These are phyloP conservation scores for Phragmites australis DNA, from an alignment of 176 grass and related monocot species.

Conservation along the genomic window DNA sequence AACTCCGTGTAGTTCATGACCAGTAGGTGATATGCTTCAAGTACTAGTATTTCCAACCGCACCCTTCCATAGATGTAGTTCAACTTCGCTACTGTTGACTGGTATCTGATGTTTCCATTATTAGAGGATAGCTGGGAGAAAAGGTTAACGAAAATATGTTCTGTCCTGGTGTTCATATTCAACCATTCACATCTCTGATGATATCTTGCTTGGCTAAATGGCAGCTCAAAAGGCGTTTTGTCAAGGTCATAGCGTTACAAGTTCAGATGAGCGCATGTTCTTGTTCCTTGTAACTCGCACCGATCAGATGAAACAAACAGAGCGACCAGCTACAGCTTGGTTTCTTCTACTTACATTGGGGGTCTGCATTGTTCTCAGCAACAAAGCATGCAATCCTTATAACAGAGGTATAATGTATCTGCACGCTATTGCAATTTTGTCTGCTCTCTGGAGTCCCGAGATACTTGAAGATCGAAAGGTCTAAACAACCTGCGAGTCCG, in stretches of 20 bases:
- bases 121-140: background rate
- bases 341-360: background rate
- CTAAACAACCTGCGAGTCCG: background rate
- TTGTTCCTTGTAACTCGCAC: background rate
- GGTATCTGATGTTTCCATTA: background rate
- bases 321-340: background rate
- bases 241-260: conserved; percentile 59
- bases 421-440: background rate
- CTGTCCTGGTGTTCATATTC: background rate
- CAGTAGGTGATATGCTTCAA: background rate
- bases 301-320: background rate
- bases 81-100: background rate
- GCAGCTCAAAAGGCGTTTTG: conserved; percentile 88
- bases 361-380: background rate
- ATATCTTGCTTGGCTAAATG: background rate
- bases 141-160: background rate
- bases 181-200: background rate
- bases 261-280: background rate
- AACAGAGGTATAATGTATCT: background rate
- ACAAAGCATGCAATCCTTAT: background rate
- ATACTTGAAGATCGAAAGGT: background rate
- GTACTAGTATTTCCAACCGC: background rate
- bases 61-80: background rate
- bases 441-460: background rate
- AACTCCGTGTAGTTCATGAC: background rate